Conservation (phyloP, 306 rosid species). For the Ochetophila trinervis region DNA sequence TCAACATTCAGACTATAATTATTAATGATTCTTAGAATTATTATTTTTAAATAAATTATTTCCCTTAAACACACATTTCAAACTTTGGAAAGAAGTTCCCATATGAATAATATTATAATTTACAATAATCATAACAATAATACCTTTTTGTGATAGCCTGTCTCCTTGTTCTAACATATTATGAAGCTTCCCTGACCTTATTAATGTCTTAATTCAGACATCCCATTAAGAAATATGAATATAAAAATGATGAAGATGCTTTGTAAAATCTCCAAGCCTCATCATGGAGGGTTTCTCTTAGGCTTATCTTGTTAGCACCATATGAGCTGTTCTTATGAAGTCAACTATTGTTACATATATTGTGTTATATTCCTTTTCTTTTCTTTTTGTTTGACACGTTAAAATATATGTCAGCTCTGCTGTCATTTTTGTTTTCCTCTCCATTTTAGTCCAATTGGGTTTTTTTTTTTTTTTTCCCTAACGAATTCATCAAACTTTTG, state of each 20-base stretch:
- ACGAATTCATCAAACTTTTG: constrained; percentile 24
- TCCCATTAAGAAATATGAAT: constrained; percentile 29
- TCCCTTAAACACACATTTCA: constrained; percentile 42
- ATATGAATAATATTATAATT: neutral
- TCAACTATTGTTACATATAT: constrained; percentile 44
- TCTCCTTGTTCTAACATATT: constrained; percentile 50
- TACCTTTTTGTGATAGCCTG: constrained; percentile 44
- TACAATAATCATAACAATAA: constrained; percentile 3
- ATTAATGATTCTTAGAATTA: neutral
- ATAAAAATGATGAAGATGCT: constrained; percentile 56
- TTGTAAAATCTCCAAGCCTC: constrained; percentile 49
- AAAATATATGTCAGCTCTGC: constrained; percentile 56
- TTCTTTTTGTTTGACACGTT: constrained; percentile 25
- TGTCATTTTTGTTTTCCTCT: constrained; percentile 41
- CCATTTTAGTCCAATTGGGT: constrained; percentile 3
- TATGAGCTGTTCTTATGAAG: constrained; percentile 67
- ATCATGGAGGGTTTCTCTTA: constrained; percentile 35
- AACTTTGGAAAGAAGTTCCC: constrained; percentile 33
- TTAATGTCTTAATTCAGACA: constrained; percentile 61
- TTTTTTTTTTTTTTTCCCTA: constrained; percentile 26
- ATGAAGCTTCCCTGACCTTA: constrained; percentile 54
- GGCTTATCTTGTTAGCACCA: constrained; percentile 46
- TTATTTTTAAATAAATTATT: constrained; percentile 18
- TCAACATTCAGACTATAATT: constrained; percentile 37
- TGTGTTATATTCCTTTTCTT: no score